Evolutionary conservation across 345 rosid genomes (phyloP).

Genomic region (Psidium guajava): DNA sequence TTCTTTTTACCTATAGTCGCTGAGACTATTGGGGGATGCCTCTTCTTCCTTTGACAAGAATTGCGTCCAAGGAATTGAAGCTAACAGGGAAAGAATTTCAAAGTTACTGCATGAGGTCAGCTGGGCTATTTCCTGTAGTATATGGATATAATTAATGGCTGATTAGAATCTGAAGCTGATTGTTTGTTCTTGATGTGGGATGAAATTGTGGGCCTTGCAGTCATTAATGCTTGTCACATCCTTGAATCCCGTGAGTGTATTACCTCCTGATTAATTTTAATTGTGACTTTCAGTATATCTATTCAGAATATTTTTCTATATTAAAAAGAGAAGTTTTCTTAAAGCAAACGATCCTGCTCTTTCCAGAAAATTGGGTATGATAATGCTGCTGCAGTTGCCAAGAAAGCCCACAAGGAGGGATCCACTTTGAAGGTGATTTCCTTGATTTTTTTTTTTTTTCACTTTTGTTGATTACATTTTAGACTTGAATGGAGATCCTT

Average conservation of each 20-base stretch:
- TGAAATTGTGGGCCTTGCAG: conserved; percentile 31
- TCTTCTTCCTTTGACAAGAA: conserved; percentile 93
- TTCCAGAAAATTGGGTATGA: conserved; percentile 90
- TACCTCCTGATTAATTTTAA: not conserved
- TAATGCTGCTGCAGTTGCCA: conserved; percentile 97
- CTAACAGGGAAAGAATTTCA: conserved; percentile 78
- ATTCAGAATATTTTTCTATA: not conserved
- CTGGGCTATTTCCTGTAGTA: not conserved
- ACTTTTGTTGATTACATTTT: not conserved
- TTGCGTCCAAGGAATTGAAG: conserved; percentile 82
- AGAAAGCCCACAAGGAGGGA: conserved; percentile 97
- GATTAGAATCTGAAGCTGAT: not conserved
- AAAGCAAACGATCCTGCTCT: not conserved
- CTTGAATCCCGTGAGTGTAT: conserved; percentile 74
- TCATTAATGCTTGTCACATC: conserved; percentile 97
- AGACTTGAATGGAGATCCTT: not conserved
- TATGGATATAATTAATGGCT: not conserved
- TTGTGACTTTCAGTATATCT: not conserved
- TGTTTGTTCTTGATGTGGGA: conserved; percentile 7
- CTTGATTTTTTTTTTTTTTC: not conserved
- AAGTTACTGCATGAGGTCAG: conserved; percentile 85
- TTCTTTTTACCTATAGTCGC: conserved; percentile 33
- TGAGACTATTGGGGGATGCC: conserved; percentile 87
- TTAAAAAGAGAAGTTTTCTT: not conserved
- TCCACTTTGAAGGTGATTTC: conserved; percentile 62